Base-by-base conservation (phyloP, 768 basidiomycete species). In the Pilatotrama ljubarskyi region DNA sequence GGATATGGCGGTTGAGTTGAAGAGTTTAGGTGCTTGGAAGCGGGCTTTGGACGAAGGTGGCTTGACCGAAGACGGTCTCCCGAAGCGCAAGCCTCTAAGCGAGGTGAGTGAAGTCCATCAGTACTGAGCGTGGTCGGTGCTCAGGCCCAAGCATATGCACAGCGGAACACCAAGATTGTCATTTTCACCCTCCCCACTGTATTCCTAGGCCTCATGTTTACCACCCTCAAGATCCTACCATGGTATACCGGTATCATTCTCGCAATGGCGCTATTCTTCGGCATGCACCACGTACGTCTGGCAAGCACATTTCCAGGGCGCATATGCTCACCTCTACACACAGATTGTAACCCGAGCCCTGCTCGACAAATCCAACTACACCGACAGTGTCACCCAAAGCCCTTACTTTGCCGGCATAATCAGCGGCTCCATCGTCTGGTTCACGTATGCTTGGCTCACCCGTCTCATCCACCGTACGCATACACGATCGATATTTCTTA, bases 361-460 rank as follows among this genome's bases (percentile, higher is more conserved):
- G 5, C 79, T 96, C 44, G 93, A 92, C 73, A 87, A 89, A 68
- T 80, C 84, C 32, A 87, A 84, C 3, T 90, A 92, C 65, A 91
- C 90, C 10, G 93, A 93, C 61, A 86, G 84, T 43, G 86, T 98
- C 43, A 87, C 85, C 26, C 84, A 87, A 64, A 93, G 91, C 56
- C 95, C 95, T 0, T 97, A 98, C 74, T 95, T 98, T 68, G 85
- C 93, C 0, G 90, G 92, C 10, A 93, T 99, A 62, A 97, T 99
- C 57, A 81, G 77, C 44, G 92, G 80, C 1, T 91, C 90, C 3
- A 83, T 98, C 69, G 70, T 94, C 37, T 97, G 94, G 93, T 92
- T 96, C 8, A 78, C 82, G 2, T 93, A 84, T 55, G 84, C 83
- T 52, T 98, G 95, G 94, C 72, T 86, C 7, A 87, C 89, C 2